Base-by-base conservation (phyloP, 345 rosid species). In the Dimocarpus longan region DNA sequence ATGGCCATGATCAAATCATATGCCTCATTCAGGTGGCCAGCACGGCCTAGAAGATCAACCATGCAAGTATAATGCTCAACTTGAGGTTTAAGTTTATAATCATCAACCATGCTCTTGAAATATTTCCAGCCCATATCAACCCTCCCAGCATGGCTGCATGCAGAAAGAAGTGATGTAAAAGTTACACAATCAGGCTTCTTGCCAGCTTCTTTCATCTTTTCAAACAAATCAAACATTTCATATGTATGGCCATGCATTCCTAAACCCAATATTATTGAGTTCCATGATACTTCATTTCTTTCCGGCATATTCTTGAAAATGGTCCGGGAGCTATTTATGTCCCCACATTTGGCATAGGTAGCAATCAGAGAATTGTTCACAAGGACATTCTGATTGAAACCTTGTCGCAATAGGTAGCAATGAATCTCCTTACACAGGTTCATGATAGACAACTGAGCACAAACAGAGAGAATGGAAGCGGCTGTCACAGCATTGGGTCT, bases 11-110 rank as follows among this genome's bases (percentile, higher is more conserved):
- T 82, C 77, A 88, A 78, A 73, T 83, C 77, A 83, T 80, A 86
- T 16, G 87, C 90, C 71, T 83, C 81, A 18, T 78, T 76, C 18
- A 88, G 79, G 73, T 82, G 79, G 60, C 90, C 88, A 62, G 88
- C 78, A 75, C 82, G 82, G 59, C 91, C 87, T 42, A 85, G 81
- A 68, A 88, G 88, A 83, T 86, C 89, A 59, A 83, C 87, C 88
- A 88, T 85, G 84, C 91, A 88, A 46, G 89, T 81, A 69, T 83
- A 86, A 40, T 88, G 89, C 48, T 88, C 88, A 74, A 88, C 70
- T 69, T 66, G 80, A 64, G 90, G 91, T 65, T 80, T 56, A n/a
- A 87, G 82, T n/a, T 78, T 82, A 60, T 84, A 81, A 66, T 82
- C 77, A 71, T 87, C 80, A 48, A 71, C 56, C 86, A 89, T 82